phyloP scores from a whole-genome alignment of 345 rosid genomes.

The Bruguiera gymnorhiza region DNA sequence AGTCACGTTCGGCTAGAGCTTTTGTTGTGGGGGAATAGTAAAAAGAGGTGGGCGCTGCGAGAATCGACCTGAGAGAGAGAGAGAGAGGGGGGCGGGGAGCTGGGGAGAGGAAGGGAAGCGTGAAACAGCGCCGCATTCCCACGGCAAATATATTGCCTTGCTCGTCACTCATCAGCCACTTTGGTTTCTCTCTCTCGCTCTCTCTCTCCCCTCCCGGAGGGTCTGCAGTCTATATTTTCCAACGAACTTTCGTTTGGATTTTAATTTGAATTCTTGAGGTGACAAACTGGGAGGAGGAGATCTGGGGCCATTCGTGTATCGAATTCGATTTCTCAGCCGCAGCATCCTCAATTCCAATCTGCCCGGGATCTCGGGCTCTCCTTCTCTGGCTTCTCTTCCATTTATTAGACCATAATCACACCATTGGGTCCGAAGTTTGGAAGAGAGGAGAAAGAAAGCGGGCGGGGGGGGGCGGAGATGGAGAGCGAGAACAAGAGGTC shows the following conservation, averaged over 20 bases:
- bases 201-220: background rate
- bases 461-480: conserved; percentile 20
- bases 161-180: background rate
- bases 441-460: background rate
- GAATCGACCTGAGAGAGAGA: too few relatives aligned
- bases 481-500: conserved; percentile 64
- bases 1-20: background rate
- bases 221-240: background rate
- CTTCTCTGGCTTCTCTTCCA: too few relatives aligned
- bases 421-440: background rate
- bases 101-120: background rate
- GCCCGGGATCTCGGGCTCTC: background rate
- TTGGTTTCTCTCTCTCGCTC: background rate
- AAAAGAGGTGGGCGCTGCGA: too few relatives aligned
- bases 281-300: conserved; percentile 6
- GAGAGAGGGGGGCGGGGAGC: too few relatives aligned
- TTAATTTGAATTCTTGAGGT: background rate
- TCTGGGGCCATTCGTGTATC: background rate
- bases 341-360: too few relatives aligned
- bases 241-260: background rate
- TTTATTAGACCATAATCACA: background rate
- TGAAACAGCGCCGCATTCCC: too few relatives aligned
- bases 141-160: background rate
- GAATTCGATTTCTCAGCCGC: too few relatives aligned
- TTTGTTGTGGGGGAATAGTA: too few relatives aligned